A percentile compares a stretch with the other conserved stretches of the same genome.
Conservation (phyloP, 495 filamentous ascomycete species). For the Aspergillus heteromorphus region DNA sequence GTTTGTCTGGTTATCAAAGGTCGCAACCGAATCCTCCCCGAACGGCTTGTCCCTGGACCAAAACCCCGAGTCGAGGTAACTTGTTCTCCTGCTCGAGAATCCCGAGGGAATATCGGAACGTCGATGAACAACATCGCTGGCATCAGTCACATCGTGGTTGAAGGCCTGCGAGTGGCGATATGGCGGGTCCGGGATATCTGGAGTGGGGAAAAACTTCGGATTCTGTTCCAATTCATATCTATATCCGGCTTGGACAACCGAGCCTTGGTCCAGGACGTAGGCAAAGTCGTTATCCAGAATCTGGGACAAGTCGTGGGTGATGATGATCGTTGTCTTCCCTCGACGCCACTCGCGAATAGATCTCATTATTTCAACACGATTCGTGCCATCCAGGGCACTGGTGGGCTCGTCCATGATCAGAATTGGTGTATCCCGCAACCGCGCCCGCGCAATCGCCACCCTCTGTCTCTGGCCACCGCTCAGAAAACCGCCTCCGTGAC, state of each 20-base stretch:
- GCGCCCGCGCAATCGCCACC: slow-evolving; percentile 70
- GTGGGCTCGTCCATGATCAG: slow-evolving; percentile 84
- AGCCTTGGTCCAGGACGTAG: slow-evolving; percentile 72
- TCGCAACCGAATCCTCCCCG: not conserved
- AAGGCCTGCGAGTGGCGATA: not conserved
- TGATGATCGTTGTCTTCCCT: slow-evolving; percentile 75
- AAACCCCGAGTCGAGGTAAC: not conserved
- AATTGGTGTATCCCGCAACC: slow-evolving; percentile 73
- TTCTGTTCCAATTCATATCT: slow-evolving; percentile 37
- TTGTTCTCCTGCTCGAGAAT: not conserved
- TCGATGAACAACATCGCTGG: not conserved
- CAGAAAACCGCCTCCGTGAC: slow-evolving; percentile 61
- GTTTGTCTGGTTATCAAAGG: not conserved
- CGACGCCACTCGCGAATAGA: slow-evolving; percentile 63
- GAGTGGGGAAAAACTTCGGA: slow-evolving; percentile 1
- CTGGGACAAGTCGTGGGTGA: slow-evolving; percentile 85
- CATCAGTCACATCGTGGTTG: not conserved
- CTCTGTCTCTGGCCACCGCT: slow-evolving; percentile 84
- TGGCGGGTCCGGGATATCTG: not conserved
- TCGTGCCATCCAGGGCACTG: slow-evolving; percentile 69
- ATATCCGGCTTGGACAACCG: slow-evolving; percentile 64
- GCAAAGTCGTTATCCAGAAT: slow-evolving; percentile 71
- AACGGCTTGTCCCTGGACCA: not conserved
- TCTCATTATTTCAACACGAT: slow-evolving; percentile 65
- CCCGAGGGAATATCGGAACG: not conserved